Base-by-base conservation (phyloP, 176 grass and related monocot species). In the Urochloa ruziziensis region DNA sequence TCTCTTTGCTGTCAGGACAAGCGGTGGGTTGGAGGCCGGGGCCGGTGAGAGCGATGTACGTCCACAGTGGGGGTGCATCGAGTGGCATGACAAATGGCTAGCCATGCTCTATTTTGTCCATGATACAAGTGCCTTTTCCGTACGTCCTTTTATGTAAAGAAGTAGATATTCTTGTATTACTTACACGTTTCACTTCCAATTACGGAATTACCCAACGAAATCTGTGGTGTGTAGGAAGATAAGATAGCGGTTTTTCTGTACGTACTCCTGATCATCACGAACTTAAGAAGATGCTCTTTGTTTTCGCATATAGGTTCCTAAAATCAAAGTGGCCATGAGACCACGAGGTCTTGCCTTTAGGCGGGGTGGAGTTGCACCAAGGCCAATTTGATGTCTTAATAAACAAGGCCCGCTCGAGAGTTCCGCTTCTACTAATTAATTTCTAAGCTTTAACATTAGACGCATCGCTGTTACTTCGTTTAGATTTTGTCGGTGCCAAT, bases 111-210 rank as follows among this genome's bases (percentile, higher is more conserved):
- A n/a, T 64, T 56, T 57, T 47, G 57, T 73, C 66, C 10, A 34
- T 12, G 43, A 25, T 51, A 43, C 3, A 42, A 80, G 12, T 54
- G 43, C 25, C 16, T 24, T 19, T 42, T 21, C 13, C 23, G 32
- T 54, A 17, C 19, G 2, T 14, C 0, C 16, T 42, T 30, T 57
- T 67, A 10, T 84, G 0, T 58, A 32, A 28, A 51, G 39, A 10
- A 42, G 27, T 66, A 66, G 15, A 48, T 18, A 23, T 74, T 43
- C 57, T 56, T 79, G 84, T 72, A 79, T 29, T 62, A 62, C 29
- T 48, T 49, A 24, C 29, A 67, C 2, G 32, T 52, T 79, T 80
- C 61, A 19, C 18, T 54, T 65, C 4, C 60, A 44, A 39, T 56
- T 80, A 62, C 27, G 7, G 48, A 44, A 39, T 56, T 80, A 62